Conservation (phyloP, 176 grass and related monocot species). For the Oryza punctata region DNA sequence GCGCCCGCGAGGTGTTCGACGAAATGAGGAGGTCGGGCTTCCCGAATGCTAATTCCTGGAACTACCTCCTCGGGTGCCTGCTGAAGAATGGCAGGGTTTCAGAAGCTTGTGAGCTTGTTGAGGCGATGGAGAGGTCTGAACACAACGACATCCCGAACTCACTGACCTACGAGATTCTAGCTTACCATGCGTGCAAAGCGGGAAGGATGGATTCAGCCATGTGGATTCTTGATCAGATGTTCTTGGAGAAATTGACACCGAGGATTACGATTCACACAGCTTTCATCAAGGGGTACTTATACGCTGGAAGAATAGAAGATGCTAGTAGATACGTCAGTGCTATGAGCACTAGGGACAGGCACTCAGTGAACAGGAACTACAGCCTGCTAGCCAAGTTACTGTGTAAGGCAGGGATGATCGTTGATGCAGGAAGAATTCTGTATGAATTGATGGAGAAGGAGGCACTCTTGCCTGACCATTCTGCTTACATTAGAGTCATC, state of each 20-base stretch:
- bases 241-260: slow-evolving; percentile 54
- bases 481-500: slow-evolving; percentile 59
- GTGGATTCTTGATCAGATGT: slow-evolving; percentile 62
- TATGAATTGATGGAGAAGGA: slow-evolving; percentile 79
- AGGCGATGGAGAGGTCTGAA: slow-evolving; percentile 62
- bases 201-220: slow-evolving; percentile 64
- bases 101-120: slow-evolving; percentile 71
- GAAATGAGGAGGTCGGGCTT: slow-evolving; percentile 69
- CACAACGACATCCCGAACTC: slow-evolving; percentile 35
- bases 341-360: slow-evolving; percentile 65
- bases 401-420: slow-evolving; percentile 38
- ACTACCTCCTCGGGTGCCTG: slow-evolving; percentile 77
- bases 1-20: slow-evolving; percentile 71
- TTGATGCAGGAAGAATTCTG: slow-evolving; percentile 70
- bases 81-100: slow-evolving; percentile 62
- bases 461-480: slow-evolving; percentile 67
- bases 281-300: slow-evolving; percentile 83
- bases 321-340: slow-evolving; percentile 57
- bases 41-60: slow-evolving; percentile 75
- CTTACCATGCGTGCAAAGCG: slow-evolving; percentile 66
- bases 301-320: slow-evolving; percentile 49
- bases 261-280: slow-evolving; percentile 69
- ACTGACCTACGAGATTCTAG: slow-evolving; percentile 65
- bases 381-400: slow-evolving; percentile 66
- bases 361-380: slow-evolving; percentile 71